Conservation (phyloP, 257 asterid species). For the Lycium ferocissimum region DNA sequence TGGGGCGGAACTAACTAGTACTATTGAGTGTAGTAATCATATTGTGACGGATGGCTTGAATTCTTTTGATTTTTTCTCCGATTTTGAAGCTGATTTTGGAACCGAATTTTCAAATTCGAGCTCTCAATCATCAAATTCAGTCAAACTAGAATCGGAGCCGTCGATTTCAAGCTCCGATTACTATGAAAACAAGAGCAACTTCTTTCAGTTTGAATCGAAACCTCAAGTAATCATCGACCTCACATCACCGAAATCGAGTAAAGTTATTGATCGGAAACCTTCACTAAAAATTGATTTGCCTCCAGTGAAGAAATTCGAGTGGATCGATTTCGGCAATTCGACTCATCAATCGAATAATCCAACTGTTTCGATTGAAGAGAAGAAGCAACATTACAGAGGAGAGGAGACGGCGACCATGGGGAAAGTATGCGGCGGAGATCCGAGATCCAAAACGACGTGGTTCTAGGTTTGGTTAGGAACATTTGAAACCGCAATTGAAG, state of each 20-base stretch:
- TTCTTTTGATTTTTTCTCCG: not conserved
- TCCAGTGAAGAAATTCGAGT: slow-evolving; percentile 43
- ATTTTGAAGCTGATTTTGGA: slow-evolving; percentile 3
- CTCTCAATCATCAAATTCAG: not conserved
- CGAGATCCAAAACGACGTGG: slow-evolving; percentile 64
- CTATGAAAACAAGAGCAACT: not conserved
- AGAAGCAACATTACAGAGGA: slow-evolving; percentile 43
- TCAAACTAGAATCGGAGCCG: no score
- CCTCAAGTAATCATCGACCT: slow-evolving; percentile 32
- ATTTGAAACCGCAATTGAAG: slow-evolving; percentile 61
- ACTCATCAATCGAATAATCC: not conserved
- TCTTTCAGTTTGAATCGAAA: slow-evolving; percentile 27
- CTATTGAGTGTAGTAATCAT: slow-evolving; percentile 8
- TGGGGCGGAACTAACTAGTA: slow-evolving; percentile 14
- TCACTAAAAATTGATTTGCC: slow-evolving; percentile 38
- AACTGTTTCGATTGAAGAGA: slow-evolving; percentile 15
- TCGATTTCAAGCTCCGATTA: not conserved
- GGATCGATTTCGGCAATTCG: slow-evolving; percentile 42
- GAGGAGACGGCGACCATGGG: slow-evolving; percentile 66
- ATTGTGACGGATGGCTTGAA: not conserved
- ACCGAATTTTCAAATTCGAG: not conserved
- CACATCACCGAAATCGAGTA: not conserved
- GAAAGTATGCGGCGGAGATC: slow-evolving; percentile 76
- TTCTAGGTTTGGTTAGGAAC: slow-evolving; percentile 75
- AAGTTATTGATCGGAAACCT: slow-evolving; percentile 34